phyloP scores from a whole-genome alignment of 768 basidiomycete species.

The Suillus sp. region DNA sequence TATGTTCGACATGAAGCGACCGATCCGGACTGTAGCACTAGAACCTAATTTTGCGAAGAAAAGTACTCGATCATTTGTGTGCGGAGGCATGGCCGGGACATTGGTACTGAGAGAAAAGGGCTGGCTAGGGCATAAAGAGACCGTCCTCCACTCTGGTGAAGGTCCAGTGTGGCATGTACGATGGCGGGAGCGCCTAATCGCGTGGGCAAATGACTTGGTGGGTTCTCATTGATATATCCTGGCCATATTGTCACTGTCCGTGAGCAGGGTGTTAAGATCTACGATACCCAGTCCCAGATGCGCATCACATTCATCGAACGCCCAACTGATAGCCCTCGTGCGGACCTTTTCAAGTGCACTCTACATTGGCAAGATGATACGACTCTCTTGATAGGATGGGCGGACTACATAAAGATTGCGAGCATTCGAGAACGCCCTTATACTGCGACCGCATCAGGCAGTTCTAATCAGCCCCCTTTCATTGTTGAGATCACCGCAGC shows the following conservation, averaged over 20 bases:
- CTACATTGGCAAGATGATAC: conserved; percentile 92
- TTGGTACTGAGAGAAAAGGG: conserved; percentile 92
- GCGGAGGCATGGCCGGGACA: conserved; percentile 88
- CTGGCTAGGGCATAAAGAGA: conserved; percentile 95
- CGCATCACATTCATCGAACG: conserved; percentile 87
- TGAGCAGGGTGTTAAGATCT: conserved; percentile 87
- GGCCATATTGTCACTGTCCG: conserved; percentile 6
- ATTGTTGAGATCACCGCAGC: conserved; percentile 88
- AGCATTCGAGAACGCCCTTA: conserved; percentile 68
- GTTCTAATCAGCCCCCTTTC: conserved; percentile 56
- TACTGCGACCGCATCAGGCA: conserved; percentile 40
- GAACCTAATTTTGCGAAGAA: conserved; percentile 89
- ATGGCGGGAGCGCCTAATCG: conserved; percentile 86
- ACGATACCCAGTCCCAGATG: conserved; percentile 76
- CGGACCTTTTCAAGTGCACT: conserved; percentile 93
- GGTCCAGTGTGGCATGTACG: conserved; percentile 93
- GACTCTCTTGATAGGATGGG: conserved; percentile 92
- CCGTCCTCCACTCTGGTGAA: conserved; percentile 77
- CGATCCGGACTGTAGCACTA: conserved; percentile 85
- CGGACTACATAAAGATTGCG: conserved; percentile 89
- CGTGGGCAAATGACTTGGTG: conserved; percentile 95
- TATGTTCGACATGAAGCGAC: conserved; percentile 87
- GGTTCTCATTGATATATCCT: conserved; percentile 28
- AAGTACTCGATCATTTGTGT: conserved; percentile 77
- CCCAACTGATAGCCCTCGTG: conserved; percentile 78